phyloP scores from a whole-genome alignment of 371 early-diverging fungal genomes.

The Lichtheimia corymbifera region DNA sequence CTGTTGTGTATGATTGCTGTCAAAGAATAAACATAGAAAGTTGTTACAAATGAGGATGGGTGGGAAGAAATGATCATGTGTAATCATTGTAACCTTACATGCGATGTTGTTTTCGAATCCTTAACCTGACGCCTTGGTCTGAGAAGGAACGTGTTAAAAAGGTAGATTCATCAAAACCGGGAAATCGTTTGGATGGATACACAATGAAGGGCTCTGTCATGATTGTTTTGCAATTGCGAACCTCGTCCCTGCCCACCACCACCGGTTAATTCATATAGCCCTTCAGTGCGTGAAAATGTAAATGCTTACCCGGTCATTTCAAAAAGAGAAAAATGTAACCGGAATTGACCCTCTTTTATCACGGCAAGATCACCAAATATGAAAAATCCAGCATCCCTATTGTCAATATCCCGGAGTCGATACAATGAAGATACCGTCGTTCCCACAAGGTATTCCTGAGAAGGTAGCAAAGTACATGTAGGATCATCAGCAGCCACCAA shows the following conservation, averaged over 20 bases:
- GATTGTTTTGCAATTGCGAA: conserved; percentile 34
- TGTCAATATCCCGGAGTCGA: conserved; percentile 47
- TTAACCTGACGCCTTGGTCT: conserved; percentile 52
- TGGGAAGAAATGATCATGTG: no score
- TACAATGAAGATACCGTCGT: conserved; percentile 46
- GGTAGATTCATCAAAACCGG: conserved; percentile 77
- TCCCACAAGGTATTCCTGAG: conserved; percentile 40
- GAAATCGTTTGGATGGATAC: conserved; percentile 87
- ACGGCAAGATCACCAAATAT: conserved; percentile 95
- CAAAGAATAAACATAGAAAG: no score
- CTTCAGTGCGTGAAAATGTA: not conserved
- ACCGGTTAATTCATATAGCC: not conserved
- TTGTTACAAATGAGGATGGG: no score
- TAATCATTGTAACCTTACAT: conserved; percentile 17
- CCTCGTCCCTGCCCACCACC: conserved; percentile 23
- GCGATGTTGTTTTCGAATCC: conserved; percentile 44
- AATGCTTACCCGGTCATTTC: conserved; percentile 74
- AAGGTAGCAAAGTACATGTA: conserved; percentile 14
- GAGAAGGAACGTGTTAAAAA: conserved; percentile 49
- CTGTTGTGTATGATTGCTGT: no score
- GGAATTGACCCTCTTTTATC: conserved; percentile 83
- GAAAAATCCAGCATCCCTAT: conserved; percentile 88
- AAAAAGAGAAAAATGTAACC: conserved; percentile 86
- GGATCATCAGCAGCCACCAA: conserved; percentile 24
- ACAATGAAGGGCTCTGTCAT: conserved; percentile 74